Percentiles rank a stretch among this genome's conserved stretches.
Conservation (phyloP, 2,329 filamentous ascomycete genomes). For the Fusarium coicis region DNA sequence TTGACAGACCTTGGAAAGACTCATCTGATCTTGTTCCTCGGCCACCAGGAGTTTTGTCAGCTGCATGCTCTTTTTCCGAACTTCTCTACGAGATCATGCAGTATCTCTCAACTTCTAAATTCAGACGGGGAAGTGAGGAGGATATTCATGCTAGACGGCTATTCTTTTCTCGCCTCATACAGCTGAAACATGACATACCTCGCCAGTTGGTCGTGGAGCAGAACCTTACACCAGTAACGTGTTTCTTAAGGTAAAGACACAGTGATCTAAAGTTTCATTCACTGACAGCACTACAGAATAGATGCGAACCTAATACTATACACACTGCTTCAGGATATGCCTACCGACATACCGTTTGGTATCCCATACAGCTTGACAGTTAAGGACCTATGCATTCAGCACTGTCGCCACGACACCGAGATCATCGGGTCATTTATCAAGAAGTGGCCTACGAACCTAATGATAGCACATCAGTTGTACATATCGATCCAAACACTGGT, state of each 20-base stretch:
- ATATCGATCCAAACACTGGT: neutral
- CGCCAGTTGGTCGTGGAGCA: neutral
- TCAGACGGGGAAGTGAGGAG: neutral
- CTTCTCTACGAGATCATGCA: conserved; percentile 1
- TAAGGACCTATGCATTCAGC: neutral
- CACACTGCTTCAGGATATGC: neutral
- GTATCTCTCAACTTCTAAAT: neutral
- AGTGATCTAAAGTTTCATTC: accelerated
- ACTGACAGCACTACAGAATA: neutral
- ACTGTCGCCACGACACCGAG: neutral
- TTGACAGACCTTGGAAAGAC: neutral
- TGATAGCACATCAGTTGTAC: neutral
- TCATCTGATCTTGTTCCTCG: neutral
- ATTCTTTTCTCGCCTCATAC: neutral
- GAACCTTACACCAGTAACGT: neutral
- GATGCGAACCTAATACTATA: neutral
- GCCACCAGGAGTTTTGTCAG: neutral
- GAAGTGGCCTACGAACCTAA: neutral
- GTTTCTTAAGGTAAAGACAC: neutral
- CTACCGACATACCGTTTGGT: neutral
- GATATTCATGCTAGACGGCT: neutral
- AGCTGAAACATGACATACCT: neutral
- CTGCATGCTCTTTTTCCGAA: neutral
- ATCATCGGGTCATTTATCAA: neutral
- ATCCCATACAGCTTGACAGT: neutral